Evolutionary conservation across 2,329 filamentous ascomycete genomes (phyloP).

Genomic region (Colletotrichum graminicola): DNA sequence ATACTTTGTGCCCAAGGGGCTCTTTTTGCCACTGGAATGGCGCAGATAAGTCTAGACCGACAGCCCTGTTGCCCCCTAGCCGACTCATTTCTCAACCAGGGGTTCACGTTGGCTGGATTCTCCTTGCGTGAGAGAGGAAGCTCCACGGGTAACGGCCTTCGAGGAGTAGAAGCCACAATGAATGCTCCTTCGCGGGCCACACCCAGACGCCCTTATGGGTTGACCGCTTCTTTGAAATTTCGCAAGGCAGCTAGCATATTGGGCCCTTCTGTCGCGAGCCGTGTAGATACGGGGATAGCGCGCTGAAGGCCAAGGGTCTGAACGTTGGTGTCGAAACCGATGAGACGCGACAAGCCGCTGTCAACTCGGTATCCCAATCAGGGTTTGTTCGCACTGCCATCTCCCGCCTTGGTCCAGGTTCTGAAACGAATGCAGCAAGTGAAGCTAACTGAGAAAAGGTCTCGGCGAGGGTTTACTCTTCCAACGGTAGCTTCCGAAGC

Average conservation of each 20-base stretch:
- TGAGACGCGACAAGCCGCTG: slow-evolving; percentile 35
- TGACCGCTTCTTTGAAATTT: slow-evolving; percentile 37
- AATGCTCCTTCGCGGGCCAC: background rate
- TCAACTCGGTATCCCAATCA: slow-evolving; percentile 20
- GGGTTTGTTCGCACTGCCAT: slow-evolving; percentile 5
- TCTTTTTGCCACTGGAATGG: background rate
- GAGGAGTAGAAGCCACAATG: background rate
- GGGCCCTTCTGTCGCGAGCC: slow-evolving; percentile 11
- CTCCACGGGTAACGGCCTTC: background rate
- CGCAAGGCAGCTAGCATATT: slow-evolving; percentile 30
- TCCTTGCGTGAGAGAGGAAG: slow-evolving; percentile 8
- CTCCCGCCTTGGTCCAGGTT: background rate
- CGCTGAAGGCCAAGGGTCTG: slow-evolving; percentile 11
- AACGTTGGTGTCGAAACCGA: slow-evolving; percentile 20
- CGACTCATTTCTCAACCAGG: background rate
- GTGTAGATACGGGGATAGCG: slow-evolving; percentile 20
- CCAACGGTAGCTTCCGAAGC: background rate
- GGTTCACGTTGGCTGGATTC: background rate
- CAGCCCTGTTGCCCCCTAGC: background rate
- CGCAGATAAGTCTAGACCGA: background rate
- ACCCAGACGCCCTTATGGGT: background rate
- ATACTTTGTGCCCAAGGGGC: background rate
- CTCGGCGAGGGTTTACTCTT: background rate
- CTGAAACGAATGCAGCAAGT: background rate
- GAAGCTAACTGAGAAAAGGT: background rate